Evolutionary conservation across 1,284 basidiomycete genomes (phyloP).

Genomic region (Ganoderma boninense): DNA sequence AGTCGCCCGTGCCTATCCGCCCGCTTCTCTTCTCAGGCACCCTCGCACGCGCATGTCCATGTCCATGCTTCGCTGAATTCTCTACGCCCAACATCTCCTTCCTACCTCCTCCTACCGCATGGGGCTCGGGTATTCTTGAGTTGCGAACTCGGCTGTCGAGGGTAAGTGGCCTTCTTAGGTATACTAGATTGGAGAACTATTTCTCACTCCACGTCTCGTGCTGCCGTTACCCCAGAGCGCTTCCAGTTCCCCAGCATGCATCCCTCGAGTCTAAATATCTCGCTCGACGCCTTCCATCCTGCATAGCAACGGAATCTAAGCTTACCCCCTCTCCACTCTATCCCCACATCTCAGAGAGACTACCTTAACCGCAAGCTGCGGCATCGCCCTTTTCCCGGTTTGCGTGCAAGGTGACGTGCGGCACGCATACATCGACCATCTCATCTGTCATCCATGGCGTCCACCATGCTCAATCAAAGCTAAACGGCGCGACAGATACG

Average conservation of each 20-base stretch:
- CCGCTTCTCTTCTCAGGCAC: background rate
- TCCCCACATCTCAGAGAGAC: background rate
- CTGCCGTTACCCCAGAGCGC: background rate
- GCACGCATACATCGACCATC: background rate
- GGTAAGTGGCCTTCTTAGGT: background rate
- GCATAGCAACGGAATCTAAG: background rate
- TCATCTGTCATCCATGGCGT: background rate
- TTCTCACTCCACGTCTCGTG: background rate
- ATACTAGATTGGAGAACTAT: no score
- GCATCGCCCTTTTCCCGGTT: background rate
- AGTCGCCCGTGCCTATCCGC: background rate
- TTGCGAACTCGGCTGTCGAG: background rate
- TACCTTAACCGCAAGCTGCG: background rate
- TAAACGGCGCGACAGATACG: background rate
- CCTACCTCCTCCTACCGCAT: background rate
- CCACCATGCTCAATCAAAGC: background rate
- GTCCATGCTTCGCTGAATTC: background rate
- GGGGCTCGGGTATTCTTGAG: background rate
- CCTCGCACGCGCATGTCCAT: background rate
- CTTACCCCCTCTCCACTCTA: no score
- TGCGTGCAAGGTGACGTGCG: background rate
- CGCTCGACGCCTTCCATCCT: background rate
- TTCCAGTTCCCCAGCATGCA: background rate
- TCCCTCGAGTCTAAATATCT: background rate
- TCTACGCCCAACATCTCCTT: background rate